These are phyloP conservation scores for Knufia fluminis DNA, from an alignment of 2,329 filamentous ascomycete genomes.

Conservation along the genomic window DNA sequence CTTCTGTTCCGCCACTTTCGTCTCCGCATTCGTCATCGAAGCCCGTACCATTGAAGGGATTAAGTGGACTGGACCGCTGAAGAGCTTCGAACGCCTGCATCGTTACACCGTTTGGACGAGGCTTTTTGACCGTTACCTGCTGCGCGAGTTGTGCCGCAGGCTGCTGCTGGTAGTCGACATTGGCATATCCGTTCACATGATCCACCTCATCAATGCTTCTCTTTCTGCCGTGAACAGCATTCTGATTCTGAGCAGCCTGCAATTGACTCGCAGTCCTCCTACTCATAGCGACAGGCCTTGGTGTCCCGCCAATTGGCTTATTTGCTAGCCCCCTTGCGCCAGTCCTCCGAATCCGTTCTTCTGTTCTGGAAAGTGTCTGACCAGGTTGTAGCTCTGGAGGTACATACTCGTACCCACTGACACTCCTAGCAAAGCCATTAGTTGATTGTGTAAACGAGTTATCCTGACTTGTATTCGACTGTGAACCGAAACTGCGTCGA, in stretches of 20 bases:
- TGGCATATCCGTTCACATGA: not conserved
- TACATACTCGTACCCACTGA: conserved; percentile 34
- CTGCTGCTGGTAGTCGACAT: not conserved
- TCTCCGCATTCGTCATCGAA: not conserved
- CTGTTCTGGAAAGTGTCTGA: conserved; percentile 34
- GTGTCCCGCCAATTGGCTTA: conserved; percentile 28
- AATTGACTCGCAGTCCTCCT: conserved; percentile 17
- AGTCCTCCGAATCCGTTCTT: conserved; percentile 34
- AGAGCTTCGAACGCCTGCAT: conserved; percentile 7
- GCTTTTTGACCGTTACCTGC: not conserved
- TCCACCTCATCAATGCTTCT: conserved; percentile 8
- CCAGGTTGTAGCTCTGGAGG: conserved; percentile 30
- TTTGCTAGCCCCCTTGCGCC: conserved; percentile 36
- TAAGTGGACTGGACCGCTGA: not conserved
- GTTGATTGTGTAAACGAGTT: conserved; percentile 9
- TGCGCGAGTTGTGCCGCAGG: not conserved
- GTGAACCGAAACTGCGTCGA: conserved; percentile 5
- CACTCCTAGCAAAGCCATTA: conserved; percentile 18
- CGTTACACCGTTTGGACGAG: not conserved
- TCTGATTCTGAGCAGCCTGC: conserved; percentile 8
- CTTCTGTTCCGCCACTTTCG: conserved; percentile 10
- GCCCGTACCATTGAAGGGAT: not conserved
- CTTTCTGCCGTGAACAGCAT: conserved; percentile 5
- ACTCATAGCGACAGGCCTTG: conserved; percentile 19
- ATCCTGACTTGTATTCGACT: not conserved